Conservation (phyloP, 2,329 filamentous ascomycete species). For the Fusarium sp. region DNA sequence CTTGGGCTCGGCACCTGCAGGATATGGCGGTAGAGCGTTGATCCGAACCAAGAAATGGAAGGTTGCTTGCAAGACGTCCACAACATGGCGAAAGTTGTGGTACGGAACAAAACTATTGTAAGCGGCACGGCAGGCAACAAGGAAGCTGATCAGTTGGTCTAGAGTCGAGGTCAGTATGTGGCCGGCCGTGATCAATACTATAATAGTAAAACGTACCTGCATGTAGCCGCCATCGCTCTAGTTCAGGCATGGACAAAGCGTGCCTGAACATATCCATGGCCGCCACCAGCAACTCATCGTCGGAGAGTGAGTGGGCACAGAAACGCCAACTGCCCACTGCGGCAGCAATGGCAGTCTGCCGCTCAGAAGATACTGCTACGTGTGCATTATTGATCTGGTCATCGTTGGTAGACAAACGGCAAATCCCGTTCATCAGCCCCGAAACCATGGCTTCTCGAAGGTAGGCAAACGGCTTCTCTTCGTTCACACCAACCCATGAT, state of each 20-base stretch:
- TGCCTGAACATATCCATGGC: slow-evolving; percentile 92
- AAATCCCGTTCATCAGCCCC: slow-evolving; percentile 88
- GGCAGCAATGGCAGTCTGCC: slow-evolving; percentile 72
- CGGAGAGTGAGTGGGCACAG: slow-evolving; percentile 86
- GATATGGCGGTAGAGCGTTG: slow-evolving; percentile 78
- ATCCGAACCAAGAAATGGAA: slow-evolving; percentile 90
- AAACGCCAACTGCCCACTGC: slow-evolving; percentile 87
- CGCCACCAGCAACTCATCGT: slow-evolving; percentile 89
- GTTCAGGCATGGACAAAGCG: slow-evolving; percentile 81
- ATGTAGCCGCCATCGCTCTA: slow-evolving; percentile 83
- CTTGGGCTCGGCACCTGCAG: slow-evolving; percentile 48
- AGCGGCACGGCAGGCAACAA: slow-evolving; percentile 89
- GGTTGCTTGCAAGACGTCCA: slow-evolving; percentile 93
- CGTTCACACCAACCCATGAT: slow-evolving; percentile 90
- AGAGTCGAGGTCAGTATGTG: slow-evolving; percentile 52
- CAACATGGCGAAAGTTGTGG: slow-evolving; percentile 97
- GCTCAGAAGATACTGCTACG: slow-evolving; percentile 73
- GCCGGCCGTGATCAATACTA: slow-evolving; percentile 9
- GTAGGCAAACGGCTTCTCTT: slow-evolving; percentile 88
- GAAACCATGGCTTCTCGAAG: slow-evolving; percentile 94
- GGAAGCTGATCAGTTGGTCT: slow-evolving; percentile 86
- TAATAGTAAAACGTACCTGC: slow-evolving; percentile 66
- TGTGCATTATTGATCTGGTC: slow-evolving; percentile 72
- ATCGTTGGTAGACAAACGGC: slow-evolving; percentile 73
- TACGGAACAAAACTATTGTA: slow-evolving; percentile 98